phyloP scores from a whole-genome alignment of 2,329 filamentous ascomycete genomes.

The Nemania diffusa region DNA sequence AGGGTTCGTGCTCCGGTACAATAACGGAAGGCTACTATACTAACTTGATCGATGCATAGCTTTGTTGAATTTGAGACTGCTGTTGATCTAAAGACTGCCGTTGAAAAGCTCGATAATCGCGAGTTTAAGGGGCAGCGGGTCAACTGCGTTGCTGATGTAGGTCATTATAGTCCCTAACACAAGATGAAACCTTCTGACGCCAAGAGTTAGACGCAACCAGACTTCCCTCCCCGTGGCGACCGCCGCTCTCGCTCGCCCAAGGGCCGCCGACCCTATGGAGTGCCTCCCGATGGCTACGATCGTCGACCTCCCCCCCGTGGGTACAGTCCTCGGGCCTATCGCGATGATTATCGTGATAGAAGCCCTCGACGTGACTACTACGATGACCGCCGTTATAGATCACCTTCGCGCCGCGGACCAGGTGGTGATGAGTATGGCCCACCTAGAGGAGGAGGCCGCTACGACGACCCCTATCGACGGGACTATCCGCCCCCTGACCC shows the following conservation, averaged over 20 bases:
- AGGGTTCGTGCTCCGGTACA: slow-evolving; percentile 71
- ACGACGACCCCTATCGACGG: slow-evolving; percentile 81
- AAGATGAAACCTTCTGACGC: slow-evolving; percentile 41
- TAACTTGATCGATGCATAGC: slow-evolving; percentile 58
- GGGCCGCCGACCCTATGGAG: slow-evolving; percentile 72
- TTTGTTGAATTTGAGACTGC: slow-evolving; percentile 98
- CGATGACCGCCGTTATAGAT: slow-evolving; percentile 82
- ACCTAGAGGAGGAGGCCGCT: slow-evolving; percentile 73
- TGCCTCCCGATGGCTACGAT: slow-evolving; percentile 80
- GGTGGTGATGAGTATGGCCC: slow-evolving; percentile 82
- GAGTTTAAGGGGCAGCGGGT: slow-evolving; percentile 94
- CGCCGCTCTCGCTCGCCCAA: slow-evolving; percentile 81
- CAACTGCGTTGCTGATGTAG: slow-evolving; percentile 87
- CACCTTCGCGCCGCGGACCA: slow-evolving; percentile 76
- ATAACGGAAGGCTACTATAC: slow-evolving; percentile 4
- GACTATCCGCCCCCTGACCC: slow-evolving; percentile 72
- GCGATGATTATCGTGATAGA: slow-evolving; percentile 86
- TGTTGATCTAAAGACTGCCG: slow-evolving; percentile 86
- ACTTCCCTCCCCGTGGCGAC: slow-evolving; percentile 73
- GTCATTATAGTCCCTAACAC: slow-evolving; percentile 46
- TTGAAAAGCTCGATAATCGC: slow-evolving; percentile 91
- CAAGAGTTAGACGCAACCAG: slow-evolving; percentile 75
- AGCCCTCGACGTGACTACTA: slow-evolving; percentile 90
- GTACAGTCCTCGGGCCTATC: slow-evolving; percentile 80
- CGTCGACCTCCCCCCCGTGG: slow-evolving; percentile 81